Evolutionary conservation across 768 basidiomycete species (phyloP).

Genomic region (Mrakia frigida): DNA sequence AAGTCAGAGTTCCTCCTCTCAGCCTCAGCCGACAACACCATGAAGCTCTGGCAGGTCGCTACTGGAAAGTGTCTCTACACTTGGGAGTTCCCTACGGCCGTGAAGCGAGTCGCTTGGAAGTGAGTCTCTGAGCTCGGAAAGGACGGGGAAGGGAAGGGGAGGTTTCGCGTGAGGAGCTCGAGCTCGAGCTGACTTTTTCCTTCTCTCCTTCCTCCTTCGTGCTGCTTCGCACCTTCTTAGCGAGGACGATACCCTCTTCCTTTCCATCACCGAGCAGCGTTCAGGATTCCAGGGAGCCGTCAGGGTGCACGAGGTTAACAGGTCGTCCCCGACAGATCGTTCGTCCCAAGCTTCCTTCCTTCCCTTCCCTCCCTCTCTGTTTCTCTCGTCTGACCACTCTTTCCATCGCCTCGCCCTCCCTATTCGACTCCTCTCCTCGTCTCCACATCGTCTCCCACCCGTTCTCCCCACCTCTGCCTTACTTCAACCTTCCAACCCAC

Average conservation of each 20-base stretch:
- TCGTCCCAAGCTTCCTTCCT: constrained; percentile 44
- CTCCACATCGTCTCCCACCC: too few species aligned
- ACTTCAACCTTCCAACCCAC: background rate
- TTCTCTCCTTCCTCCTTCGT: background rate
- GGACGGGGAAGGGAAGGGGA: too few species aligned
- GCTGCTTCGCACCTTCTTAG: background rate
- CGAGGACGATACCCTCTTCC: constrained; percentile 46
- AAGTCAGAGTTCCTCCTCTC: constrained; percentile 81
- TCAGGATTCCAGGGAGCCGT: constrained; percentile 90
- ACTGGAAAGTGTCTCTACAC: constrained; percentile 87
- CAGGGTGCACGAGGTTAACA: constrained; percentile 79
- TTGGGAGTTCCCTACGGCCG: constrained; percentile 98
- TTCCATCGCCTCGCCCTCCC: constrained; percentile 17
- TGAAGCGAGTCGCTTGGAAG: constrained; percentile 84
- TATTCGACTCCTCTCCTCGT: background rate
- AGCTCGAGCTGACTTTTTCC: constrained; percentile 5
- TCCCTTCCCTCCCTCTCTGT: background rate
- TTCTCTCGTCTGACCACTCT: background rate
- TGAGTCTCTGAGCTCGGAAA: background rate
- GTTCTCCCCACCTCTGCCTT: background rate
- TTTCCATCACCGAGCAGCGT: constrained; percentile 94
- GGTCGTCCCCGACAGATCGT: constrained; percentile 79
- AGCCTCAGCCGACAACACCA: constrained; percentile 87
- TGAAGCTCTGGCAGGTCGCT: constrained; percentile 82
- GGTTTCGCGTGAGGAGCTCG: background rate